Conservation (phyloP, 2,329 filamentous ascomycete genomes). For the Teratosphaeria epicoccoides region DNA sequence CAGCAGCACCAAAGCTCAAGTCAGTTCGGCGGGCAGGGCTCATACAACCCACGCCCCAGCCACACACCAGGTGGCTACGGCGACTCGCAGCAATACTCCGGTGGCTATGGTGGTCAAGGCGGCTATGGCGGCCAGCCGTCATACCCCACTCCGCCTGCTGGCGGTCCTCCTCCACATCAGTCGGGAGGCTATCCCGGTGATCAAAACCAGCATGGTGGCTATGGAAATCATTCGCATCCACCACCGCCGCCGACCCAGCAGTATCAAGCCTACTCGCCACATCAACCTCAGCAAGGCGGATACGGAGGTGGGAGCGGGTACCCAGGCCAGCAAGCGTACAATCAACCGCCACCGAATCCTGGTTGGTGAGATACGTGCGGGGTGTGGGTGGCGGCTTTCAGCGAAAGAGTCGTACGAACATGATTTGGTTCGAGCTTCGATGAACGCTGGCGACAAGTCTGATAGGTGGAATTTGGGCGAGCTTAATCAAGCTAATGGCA, state of each 20-base stretch:
- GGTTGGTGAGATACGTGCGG: constrained; percentile 10
- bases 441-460: neutral
- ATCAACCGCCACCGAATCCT: constrained; percentile 16
- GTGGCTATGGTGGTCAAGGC: constrained; percentile 5
- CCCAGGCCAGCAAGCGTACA: constrained; percentile 8
- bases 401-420: no score
- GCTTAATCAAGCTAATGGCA: no score
- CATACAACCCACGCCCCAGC: neutral
- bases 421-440: no score
- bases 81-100: neutral
- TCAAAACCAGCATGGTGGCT: constrained; percentile 1
- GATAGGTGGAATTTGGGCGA: neutral
- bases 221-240: constrained; percentile 2
- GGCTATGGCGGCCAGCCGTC: constrained; percentile 11
- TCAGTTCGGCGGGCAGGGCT: constrained; percentile 5
- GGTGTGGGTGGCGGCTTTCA: neutral
- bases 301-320: constrained; percentile 11
- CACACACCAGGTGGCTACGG: neutral
- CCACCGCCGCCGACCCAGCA: constrained; percentile 10
- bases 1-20: constrained; percentile 7
- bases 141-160: neutral
- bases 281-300: constrained; percentile 8
- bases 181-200: constrained; percentile 3
- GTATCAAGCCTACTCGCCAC: constrained; percentile 10
- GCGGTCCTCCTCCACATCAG: neutral